Evolutionary conservation across 2,329 filamentous ascomycete genomes (phyloP), one percentile per base, ranked within the genome.

Genomic region (Zymoseptoria ardabiliae): DNA sequence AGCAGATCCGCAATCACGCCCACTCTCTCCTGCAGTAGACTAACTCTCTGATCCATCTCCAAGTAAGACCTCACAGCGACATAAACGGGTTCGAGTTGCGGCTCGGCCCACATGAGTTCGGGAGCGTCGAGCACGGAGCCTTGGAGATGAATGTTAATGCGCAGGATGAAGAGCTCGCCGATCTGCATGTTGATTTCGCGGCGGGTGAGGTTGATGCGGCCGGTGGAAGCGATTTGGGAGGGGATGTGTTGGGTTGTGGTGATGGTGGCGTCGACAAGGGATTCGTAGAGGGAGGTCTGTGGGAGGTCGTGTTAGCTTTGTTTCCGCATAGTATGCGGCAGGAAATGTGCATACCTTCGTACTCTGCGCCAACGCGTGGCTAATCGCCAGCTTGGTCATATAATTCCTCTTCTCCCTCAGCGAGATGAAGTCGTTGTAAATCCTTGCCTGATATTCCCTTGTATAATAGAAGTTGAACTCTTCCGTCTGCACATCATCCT

Each of bases 381-480:
- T 96, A 71, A 97, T 97, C 58, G 93, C 91, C 45, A 97, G 80
- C 77, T 97, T 97, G 66, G 89, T 95, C 94, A 97, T 97, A 78
- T 97, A 96, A 75, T 96, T 96, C 70, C 87, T 87, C 76, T 96
- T 96, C 69, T 97, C 93, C 54, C 92, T 83, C 61, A 99, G 77
- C 2, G 90, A 94, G 75, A 99, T 99, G 70, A 99, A 99, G 76
- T 99, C 94, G 75, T 99, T 99, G 82, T 99, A 99, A 74, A 99
- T 99, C 55, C 94, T 88, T 21, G 94, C 91, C 76, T 99, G 95
- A 73, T 99, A 99, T 72, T 97, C 93, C 69, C 89, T 85, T 2
- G 94, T 97, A 78, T 99, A 97, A 79, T 99, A 99, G 75, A 97
- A 99, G 74, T 99, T 99, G 81, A 99, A 99, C 70, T 93, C 91